These are phyloP conservation scores for Bimuria novae-zelandiae DNA, from an alignment of 2,329 filamentous ascomycete genomes.

Conservation along the genomic window DNA sequence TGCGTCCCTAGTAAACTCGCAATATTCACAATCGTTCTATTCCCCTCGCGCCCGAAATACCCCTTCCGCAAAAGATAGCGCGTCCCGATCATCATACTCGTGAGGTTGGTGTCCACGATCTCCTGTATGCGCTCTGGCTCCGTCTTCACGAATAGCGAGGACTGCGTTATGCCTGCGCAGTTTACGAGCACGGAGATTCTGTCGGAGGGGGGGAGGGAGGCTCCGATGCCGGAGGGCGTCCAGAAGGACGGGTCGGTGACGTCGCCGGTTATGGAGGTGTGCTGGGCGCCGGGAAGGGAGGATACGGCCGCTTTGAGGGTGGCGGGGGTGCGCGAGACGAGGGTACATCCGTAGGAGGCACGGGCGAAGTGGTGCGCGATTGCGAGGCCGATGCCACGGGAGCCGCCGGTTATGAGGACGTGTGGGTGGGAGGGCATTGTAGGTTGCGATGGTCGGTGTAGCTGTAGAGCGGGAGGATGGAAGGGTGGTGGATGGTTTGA, in stretches of 20 bases:
- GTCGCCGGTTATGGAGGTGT: constrained; percentile 35
- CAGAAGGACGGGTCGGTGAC: constrained; percentile 33
- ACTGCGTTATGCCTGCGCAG: constrained; percentile 74
- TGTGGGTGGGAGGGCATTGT: constrained; percentile 29
- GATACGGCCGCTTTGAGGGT: constrained; percentile 29
- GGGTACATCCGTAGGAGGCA: constrained; percentile 34
- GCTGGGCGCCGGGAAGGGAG: constrained; percentile 15
- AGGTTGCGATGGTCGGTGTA: too few relatives aligned
- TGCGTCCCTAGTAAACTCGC: constrained; percentile 74
- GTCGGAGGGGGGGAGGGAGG: not conserved
- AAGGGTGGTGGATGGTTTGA: constrained; percentile 4
- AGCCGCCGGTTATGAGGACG: constrained; percentile 45
- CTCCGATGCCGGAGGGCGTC: constrained; percentile 11
- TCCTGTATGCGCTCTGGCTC: constrained; percentile 56
- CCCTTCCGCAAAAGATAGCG: constrained; percentile 52
- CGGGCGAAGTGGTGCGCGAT: constrained; percentile 42
- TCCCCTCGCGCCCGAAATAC: constrained; percentile 15
- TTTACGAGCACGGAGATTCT: constrained; percentile 68
- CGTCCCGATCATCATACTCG: constrained; percentile 67
- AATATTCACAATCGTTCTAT: constrained; percentile 74
- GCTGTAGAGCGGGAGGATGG: too few relatives aligned
- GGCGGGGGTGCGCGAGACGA: constrained; percentile 36
- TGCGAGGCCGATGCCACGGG: constrained; percentile 45
- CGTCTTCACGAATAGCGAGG: constrained; percentile 64
- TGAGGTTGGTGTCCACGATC: constrained; percentile 72